phyloP scores from a whole-genome alignment of 1,139 yeast genomes.

The Saccharomyces hybrid region DNA sequence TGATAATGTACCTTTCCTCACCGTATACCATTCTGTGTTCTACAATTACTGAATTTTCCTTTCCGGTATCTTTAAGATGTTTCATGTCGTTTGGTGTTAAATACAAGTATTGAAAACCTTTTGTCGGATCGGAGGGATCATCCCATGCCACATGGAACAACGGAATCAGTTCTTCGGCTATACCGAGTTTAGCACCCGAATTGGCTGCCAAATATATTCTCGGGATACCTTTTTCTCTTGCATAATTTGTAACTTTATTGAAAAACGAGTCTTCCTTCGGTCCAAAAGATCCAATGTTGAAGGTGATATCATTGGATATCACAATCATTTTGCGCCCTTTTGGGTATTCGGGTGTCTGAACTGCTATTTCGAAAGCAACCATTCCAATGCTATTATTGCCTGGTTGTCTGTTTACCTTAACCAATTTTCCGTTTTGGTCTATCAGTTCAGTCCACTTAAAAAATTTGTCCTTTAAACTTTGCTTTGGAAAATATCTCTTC shows the following conservation, averaged over 20 bases:
- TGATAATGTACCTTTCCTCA: conserved; percentile 71
- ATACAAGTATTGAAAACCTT: conserved; percentile 87
- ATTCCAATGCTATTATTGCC: conserved; percentile 94
- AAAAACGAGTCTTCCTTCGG: conserved; percentile 93
- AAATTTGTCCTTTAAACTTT: conserved; percentile 33
- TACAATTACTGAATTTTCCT: conserved; percentile 56
- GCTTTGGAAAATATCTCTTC: not conserved
- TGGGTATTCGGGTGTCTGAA: conserved; percentile 95
- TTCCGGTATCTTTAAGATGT: conserved; percentile 51
- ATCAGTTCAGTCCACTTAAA: conserved; percentile 77
- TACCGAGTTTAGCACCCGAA: conserved; percentile 97
- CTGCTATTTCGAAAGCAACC: conserved; percentile 90
- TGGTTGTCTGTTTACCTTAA: conserved; percentile 89
- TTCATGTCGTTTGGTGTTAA: conserved; percentile 64
- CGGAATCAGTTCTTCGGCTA: conserved; percentile 92
- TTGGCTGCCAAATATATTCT: conserved; percentile 92
- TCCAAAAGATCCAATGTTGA: conserved; percentile 96
- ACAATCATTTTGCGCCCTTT: conserved; percentile 87
- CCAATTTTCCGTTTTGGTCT: conserved; percentile 64
- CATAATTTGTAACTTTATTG: conserved; percentile 85
- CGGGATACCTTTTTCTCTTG: conserved; percentile 86
- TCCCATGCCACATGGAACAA: conserved; percentile 90
- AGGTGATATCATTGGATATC: conserved; percentile 94
- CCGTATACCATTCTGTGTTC: conserved; percentile 81
- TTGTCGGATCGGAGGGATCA: conserved; percentile 60